Conservation (phyloP, 164 flowering plant species). For the Litsea cubeba region DNA sequence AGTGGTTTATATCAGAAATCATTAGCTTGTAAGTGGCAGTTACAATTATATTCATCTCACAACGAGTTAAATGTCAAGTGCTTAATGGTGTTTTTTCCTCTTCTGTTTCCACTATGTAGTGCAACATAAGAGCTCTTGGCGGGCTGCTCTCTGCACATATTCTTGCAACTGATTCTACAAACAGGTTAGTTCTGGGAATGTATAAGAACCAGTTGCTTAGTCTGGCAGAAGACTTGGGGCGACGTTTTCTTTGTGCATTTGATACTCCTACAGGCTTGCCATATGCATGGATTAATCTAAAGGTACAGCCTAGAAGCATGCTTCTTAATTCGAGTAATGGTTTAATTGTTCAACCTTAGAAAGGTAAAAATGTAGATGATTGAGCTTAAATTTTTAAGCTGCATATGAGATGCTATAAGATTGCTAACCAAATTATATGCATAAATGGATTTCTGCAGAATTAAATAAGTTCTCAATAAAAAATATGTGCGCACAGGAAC, state of each 20-base stretch:
- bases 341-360: background rate
- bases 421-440: no score
- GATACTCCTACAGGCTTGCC: conserved; percentile 94
- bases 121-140: conserved; percentile 99
- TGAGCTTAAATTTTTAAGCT: no score
- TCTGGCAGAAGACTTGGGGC: conserved; percentile 86
- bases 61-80: conserved; percentile 4
- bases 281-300: conserved; percentile 95
- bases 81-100: conserved; percentile 24
- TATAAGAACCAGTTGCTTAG: conserved; percentile 73
- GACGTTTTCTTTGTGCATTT: conserved; percentile 81
- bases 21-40: conserved; percentile 2
- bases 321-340: background rate
- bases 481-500: no score
- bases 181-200: conserved; percentile 61
- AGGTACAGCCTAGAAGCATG: conserved; percentile 44
- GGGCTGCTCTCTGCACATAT: conserved; percentile 99
- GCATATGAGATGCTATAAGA: no score
- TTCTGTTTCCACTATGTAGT: conserved; percentile 51
- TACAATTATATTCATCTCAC: background rate
- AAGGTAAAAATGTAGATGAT: background rate
- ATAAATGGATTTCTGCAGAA: no score
- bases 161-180: conserved; percentile 91
- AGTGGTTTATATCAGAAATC: background rate
- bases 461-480: no score